phyloP scores from a whole-genome alignment of 2,329 filamentous ascomycete species.

The Paramyrothecium roridum region DNA sequence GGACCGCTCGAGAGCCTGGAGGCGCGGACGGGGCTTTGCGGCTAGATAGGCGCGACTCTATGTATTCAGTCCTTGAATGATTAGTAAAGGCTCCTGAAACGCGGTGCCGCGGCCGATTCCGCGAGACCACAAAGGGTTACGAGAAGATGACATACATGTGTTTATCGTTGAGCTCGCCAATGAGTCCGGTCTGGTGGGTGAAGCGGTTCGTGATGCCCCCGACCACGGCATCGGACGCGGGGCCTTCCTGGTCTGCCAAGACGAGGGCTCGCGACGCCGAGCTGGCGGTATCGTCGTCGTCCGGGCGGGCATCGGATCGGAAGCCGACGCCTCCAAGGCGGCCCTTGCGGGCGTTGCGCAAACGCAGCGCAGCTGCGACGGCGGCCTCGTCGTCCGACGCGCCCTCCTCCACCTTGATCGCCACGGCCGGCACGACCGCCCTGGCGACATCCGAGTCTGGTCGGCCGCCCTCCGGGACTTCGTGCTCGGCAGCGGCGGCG shows the following conservation, averaged over 20 bases:
- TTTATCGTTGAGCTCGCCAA: constrained; percentile 64
- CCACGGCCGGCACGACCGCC: constrained; percentile 2
- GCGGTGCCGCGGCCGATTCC: constrained; percentile 2
- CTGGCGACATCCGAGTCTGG: constrained; percentile 4
- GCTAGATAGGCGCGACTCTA: constrained; percentile 77
- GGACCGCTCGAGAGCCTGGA: neutral
- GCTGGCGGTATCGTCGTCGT: constrained; percentile 8
- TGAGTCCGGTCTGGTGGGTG: constrained; percentile 67
- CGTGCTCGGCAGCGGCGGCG: constrained; percentile 5
- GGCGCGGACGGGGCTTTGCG: constrained; percentile 29
- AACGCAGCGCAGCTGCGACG: constrained; percentile 47
- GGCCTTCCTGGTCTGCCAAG: constrained; percentile 27
- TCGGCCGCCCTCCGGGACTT: constrained; percentile 3
- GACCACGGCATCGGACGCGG: constrained; percentile 11
- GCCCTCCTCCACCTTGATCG: constrained; percentile 1
- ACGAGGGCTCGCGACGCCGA: constrained; percentile 31
- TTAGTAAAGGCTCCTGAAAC: constrained; percentile 45
- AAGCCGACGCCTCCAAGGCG: constrained; percentile 57
- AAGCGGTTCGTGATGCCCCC: constrained; percentile 50
- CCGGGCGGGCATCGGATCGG: constrained; percentile 26
- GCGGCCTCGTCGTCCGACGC: constrained; percentile 12
- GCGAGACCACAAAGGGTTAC: neutral
- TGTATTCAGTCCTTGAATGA: constrained; percentile 75
- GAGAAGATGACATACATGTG: constrained; percentile 65
- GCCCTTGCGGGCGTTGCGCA: constrained; percentile 48